phyloP scores from a whole-genome alignment of 2,329 filamentous ascomycete species.

The Neofusicoccum ribis region DNA sequence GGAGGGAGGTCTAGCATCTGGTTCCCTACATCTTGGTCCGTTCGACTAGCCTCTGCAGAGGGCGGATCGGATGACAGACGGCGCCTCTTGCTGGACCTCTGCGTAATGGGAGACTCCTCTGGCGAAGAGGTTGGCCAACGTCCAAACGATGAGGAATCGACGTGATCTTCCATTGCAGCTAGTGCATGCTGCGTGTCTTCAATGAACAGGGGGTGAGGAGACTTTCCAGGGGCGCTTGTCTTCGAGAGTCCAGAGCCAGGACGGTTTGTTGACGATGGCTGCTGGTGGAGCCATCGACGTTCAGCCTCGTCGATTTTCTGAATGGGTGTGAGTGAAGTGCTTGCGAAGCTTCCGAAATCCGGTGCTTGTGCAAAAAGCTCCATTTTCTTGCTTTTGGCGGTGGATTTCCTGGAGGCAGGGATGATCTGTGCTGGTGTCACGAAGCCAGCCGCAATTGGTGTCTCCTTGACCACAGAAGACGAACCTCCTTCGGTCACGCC shows the following conservation, averaged over 20 bases:
- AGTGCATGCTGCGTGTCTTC: constrained; percentile 48
- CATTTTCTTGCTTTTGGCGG: not conserved
- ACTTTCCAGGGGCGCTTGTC: not conserved
- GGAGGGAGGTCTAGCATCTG: not conserved
- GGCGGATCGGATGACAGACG: not conserved
- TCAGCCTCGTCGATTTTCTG: not conserved
- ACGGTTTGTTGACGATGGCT: constrained; percentile 1
- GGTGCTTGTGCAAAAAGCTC: constrained; percentile 2
- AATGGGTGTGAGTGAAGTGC: not conserved
- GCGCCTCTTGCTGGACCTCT: not conserved
- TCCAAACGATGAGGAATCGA: constrained; percentile 28
- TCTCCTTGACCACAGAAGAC: not conserved
- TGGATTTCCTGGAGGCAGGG: not conserved
- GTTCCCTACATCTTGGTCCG: not conserved
- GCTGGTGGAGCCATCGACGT: not conserved
- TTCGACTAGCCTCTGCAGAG: not conserved
- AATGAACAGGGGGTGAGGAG: constrained; percentile 27
- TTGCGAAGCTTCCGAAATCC: constrained; percentile 11
- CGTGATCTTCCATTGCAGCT: constrained; percentile 43
- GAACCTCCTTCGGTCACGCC: not conserved
- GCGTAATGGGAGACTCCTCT: constrained; percentile 22
- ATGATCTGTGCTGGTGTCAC: not conserved
- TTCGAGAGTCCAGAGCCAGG: not conserved
- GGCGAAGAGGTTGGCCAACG: constrained; percentile 8
- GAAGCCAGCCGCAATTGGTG: not conserved